Conservation (phyloP, 176 grass and related monocot genomes). For the Elymus sibiricus region DNA sequence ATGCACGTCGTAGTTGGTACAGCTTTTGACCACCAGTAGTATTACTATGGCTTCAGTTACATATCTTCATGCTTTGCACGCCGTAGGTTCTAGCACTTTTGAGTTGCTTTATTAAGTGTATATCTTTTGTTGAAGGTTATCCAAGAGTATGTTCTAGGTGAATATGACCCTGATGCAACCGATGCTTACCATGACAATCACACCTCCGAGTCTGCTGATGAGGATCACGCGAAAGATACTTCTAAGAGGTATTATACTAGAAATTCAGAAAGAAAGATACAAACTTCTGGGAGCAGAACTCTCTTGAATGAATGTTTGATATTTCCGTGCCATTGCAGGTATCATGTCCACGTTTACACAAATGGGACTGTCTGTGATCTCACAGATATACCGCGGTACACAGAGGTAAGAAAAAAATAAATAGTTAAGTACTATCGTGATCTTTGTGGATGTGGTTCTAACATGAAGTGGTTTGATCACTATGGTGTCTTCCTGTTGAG, state of each 20-base stretch:
- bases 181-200: conserved; percentile 60
- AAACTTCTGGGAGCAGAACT: background rate
- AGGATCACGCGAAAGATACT: conserved; percentile 55
- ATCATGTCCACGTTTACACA: conserved; percentile 83
- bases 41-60: background rate
- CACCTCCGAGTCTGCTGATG: conserved; percentile 41
- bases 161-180: conserved; percentile 75
- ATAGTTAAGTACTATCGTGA: background rate
- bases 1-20: background rate
- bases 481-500: background rate
- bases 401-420: conserved; percentile 49
- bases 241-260: conserved; percentile 59
- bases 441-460: background rate
- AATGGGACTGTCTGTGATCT: conserved; percentile 93
- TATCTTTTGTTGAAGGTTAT: conserved; percentile 47
- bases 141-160: conserved; percentile 94
- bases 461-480: background rate
- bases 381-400: conserved; percentile 67
- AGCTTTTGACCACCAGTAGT: background rate
- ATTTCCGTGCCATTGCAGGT: conserved; percentile 44
- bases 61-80: background rate
- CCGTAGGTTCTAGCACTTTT: background rate
- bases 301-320: background rate
- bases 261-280: background rate
- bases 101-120: background rate